phyloP scores from a whole-genome alignment of 2,329 filamentous ascomycete species.

The Exophiala calicioides region DNA sequence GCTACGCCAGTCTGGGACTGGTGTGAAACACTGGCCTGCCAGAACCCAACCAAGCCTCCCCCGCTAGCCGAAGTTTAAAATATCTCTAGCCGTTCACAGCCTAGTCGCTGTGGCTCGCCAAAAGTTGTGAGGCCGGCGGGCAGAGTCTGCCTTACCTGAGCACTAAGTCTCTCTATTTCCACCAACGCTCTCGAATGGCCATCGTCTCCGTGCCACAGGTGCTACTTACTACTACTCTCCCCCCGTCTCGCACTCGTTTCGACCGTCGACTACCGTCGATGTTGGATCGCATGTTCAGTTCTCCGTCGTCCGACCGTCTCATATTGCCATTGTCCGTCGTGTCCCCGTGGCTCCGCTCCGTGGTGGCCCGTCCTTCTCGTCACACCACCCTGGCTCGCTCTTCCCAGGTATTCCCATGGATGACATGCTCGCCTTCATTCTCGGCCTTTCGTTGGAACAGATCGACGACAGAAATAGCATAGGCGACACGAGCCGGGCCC shows the following conservation, averaged over 20 bases:
- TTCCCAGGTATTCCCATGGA: conserved; percentile 1
- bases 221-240: neutral
- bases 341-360: neutral
- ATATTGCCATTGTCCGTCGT: neutral
- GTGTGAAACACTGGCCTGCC: conserved; percentile 23
- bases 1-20: conserved; percentile 9
- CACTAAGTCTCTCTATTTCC: conserved; percentile 15
- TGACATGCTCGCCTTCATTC: conserved; percentile 2
- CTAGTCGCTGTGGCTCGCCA: too few species aligned
- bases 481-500: conserved; percentile 3
- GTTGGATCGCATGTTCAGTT: conserved; percentile 10
- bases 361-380: neutral
- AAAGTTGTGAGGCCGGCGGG: conserved; percentile 4
- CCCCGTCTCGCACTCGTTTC: neutral
- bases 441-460: conserved; percentile 4
- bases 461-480: conserved; percentile 6
- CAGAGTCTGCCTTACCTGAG: conserved; percentile 29
- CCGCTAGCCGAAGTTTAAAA: conserved; percentile 1
- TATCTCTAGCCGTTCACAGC: conserved; percentile 5
- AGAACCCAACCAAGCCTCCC: conserved; percentile 10
- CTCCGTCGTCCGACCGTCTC: conserved; percentile 14
- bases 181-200: too few species aligned
- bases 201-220: too few species aligned
- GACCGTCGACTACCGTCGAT: neutral
- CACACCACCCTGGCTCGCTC: conserved; percentile 3